Percentiles rank a stretch among this genome's conserved stretches.
phyloP scores from a whole-genome alignment of 2,329 filamentous ascomycete genomes.

The Talaromyces sp. region DNA sequence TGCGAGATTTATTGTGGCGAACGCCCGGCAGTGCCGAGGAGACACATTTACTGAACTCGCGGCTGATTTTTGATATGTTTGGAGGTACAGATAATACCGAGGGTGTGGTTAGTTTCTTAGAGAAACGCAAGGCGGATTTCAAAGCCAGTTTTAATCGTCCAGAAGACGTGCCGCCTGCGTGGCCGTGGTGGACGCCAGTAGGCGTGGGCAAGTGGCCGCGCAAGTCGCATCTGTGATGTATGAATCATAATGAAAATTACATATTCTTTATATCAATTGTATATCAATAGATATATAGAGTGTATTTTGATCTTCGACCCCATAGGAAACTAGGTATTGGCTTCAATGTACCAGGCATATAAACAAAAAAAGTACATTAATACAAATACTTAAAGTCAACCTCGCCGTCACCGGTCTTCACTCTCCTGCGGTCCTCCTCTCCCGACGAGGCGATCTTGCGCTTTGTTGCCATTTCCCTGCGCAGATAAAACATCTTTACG shows the following conservation, averaged over 20 bases:
- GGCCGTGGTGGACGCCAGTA: constrained; percentile 8
- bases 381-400: constrained; percentile 47
- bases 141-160: constrained; percentile 33
- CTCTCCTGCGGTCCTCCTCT: constrained; percentile 40
- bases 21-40: constrained; percentile 55
- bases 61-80: constrained; percentile 36
- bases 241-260: not conserved
- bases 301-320: not conserved
- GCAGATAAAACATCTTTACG: constrained; percentile 40
- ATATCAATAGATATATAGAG: too few relatives aligned
- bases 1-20: constrained; percentile 65
- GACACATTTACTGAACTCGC: constrained; percentile 61
- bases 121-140: constrained; percentile 60
- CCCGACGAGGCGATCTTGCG: constrained; percentile 34
- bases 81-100: constrained; percentile 53
- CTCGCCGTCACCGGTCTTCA: constrained; percentile 44
- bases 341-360: not conserved
- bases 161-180: constrained; percentile 5
- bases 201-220: constrained; percentile 1
- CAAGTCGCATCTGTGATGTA: constrained; percentile 2
- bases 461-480: constrained; percentile 36
- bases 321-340: not conserved
- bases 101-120: constrained; percentile 57
- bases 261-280: not conserved
- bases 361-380: constrained; percentile 3